These are phyloP conservation scores for Plasmopara muralis DNA, from an alignment of 352 stramenopile genomes.

Conservation along the genomic window DNA sequence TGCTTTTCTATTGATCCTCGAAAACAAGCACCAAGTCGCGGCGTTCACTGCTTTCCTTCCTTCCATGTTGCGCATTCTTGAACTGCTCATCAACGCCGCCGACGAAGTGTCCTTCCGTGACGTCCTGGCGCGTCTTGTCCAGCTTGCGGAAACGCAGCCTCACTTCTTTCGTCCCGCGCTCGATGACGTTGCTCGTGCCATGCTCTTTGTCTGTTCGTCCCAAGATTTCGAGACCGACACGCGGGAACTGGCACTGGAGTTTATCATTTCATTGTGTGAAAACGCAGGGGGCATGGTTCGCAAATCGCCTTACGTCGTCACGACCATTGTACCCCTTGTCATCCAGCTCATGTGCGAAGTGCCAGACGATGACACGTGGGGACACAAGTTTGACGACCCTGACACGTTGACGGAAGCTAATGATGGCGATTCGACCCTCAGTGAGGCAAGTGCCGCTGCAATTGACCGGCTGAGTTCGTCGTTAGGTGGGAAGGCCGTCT, in stretches of 20 bases:
- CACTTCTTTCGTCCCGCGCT: conserved; percentile 75
- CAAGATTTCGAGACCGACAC: conserved; percentile 64
- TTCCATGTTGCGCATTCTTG: conserved; percentile 74
- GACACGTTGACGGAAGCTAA: conserved; percentile 63
- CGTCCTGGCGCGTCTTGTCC: conserved; percentile 62
- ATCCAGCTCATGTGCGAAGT: conserved; percentile 79
- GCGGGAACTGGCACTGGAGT: conserved; percentile 74
- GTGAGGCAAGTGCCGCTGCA: conserved; percentile 60
- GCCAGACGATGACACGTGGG: conserved; percentile 66
- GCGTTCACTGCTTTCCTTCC: conserved; percentile 65
- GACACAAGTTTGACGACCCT: conserved; percentile 71
- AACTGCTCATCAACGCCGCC: conserved; percentile 42
- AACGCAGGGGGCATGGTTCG: conserved; percentile 77
- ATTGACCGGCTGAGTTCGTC: conserved; percentile 73
- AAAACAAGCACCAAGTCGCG: conserved; percentile 56
- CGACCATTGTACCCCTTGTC: conserved; percentile 61
- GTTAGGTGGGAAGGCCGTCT: conserved; percentile 63
- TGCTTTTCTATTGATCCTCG: conserved; percentile 69
- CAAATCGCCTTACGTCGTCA: conserved; percentile 62
- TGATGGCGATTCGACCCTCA: conserved; percentile 59
- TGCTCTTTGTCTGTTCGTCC: conserved; percentile 70
- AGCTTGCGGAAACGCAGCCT: conserved; percentile 70
- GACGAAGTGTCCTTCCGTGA: conserved; percentile 70
- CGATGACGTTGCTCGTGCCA: conserved; percentile 63
- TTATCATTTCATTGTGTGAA: conserved; percentile 72